Base-by-base conservation (phyloP, 73 alveolate species). In the Paramecium caudatum region DNA sequence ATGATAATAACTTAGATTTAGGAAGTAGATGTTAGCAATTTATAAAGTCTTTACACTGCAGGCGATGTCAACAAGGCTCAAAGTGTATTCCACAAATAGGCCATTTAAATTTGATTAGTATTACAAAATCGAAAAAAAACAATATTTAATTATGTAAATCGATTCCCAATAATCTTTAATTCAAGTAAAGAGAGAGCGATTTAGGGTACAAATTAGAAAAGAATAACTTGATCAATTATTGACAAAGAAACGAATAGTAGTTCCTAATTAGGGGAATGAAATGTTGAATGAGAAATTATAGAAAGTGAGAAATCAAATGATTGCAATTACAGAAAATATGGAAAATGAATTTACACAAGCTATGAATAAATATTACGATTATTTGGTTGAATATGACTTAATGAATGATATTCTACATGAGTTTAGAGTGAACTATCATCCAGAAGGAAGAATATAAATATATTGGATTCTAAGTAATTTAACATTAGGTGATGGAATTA, bases 31-130 rank as follows among this genome's bases (percentile, higher is more conserved):
- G 69, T 12, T n/a, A 10, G 68, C 43, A 39, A 74, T 27, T 30
- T 74, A 0, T 74, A 74, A 43, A 74, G 43, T 16, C 21, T 74
- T 17, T 74, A 21, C 62, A 74, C 88, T 41, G 39, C 27, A 21
- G 88, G 88, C 13, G 65, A 74, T 74, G 30, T 74, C 47, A 37
- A 8, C 15, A 43, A 37, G 33, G 88, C 47, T 10, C 25, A 45
- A 43, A 74, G 32, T 19, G 37, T 74, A 3, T 74, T 74, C 47
- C 68, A 74, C n/a, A 74, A 45, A 74, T 43, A 74, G 43, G 88
- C 88, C 47, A 45, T 74, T 43, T 45, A 74, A 43, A 74, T 74
- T 74, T 74, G 88, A 74, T n/a, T n/a, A n/a, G n/a, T 41, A 74
- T 74, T 39, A 74, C 17, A 74, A 41, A 15, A 74, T 27, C 39